These are phyloP conservation scores for Oryza glumipatula DNA, from an alignment of 176 grass and related monocot species.

Conservation along the genomic window DNA sequence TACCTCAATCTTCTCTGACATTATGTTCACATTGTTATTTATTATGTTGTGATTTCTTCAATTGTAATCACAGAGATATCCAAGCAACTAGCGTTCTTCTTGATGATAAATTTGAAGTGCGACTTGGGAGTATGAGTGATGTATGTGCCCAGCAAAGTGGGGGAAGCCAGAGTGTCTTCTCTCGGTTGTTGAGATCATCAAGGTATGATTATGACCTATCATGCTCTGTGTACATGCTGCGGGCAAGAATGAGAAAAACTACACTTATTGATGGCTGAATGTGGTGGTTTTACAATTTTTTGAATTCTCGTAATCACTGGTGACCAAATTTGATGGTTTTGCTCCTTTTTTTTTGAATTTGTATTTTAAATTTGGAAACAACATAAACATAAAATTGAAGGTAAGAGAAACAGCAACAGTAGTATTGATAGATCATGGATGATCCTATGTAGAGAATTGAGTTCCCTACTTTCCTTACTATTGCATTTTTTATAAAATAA, in stretches of 20 bases:
- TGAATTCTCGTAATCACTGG: not conserved
- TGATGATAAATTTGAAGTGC: conserved; percentile 94
- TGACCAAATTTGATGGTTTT: not conserved
- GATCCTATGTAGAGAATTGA: conserved; percentile 1
- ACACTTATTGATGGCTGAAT: not conserved
- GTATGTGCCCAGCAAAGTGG: conserved; percentile 79
- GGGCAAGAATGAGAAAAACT: not conserved
- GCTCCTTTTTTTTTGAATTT: not conserved
- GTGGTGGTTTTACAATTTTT: not conserved
- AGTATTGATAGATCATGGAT: not conserved
- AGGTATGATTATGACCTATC: conserved; percentile 59
- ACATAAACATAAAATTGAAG: not conserved
- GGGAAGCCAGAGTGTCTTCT: conserved; percentile 77
- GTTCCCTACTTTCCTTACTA: not conserved
- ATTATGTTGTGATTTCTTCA: conserved; percentile 29
- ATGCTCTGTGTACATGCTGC: not conserved
- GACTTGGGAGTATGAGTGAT: conserved; percentile 91
- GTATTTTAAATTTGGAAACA: not conserved
- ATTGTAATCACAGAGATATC: conserved; percentile 74
- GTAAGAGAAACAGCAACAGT: not conserved
- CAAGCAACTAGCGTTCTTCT: conserved; percentile 98
- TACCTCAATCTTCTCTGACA: conserved; percentile 17
- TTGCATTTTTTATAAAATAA: no score
- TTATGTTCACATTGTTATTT: conserved; percentile 15
- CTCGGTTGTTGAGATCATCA: conserved; percentile 83